Evolutionary conservation across 140 eudicot species (phyloP).

Genomic region (Stevia rebaudiana): DNA sequence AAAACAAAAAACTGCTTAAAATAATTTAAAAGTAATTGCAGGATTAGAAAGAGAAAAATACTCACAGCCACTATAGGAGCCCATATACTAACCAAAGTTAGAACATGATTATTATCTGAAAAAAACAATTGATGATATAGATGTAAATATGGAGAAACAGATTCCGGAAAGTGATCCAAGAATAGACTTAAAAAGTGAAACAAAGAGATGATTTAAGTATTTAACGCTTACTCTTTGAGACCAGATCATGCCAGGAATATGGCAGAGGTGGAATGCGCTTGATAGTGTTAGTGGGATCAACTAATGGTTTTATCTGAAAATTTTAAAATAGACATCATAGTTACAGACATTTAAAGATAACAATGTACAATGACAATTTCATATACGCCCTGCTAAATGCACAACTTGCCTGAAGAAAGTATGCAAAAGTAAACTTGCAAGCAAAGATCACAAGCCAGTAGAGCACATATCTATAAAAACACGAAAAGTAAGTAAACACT

Average conservation of each 20-base stretch:
- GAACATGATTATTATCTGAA: slow-evolving; percentile 69
- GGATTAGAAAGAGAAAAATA: slow-evolving; percentile 15
- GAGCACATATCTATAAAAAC: slow-evolving; percentile 63
- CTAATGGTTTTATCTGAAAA: slow-evolving; percentile 81
- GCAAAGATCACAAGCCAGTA: slow-evolving; percentile 90
- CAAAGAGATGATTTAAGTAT: not conserved
- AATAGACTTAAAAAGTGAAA: not conserved
- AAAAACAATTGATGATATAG: slow-evolving; percentile 7
- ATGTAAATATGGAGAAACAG: not conserved
- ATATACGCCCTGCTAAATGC: not conserved
- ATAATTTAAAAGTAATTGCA: slow-evolving; percentile 11
- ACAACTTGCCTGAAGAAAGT: slow-evolving; percentile 87
- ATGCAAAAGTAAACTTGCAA: slow-evolving; percentile 87
- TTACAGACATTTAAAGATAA: not conserved
- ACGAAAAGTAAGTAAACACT: not conserved
- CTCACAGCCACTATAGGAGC: slow-evolving; percentile 98
- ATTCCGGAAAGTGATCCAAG: not conserved
- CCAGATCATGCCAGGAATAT: slow-evolving; percentile 95
- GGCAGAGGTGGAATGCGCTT: slow-evolving; percentile 42
- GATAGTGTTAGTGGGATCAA: slow-evolving; percentile 65
- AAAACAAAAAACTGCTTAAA: not conserved
- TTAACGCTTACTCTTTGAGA: slow-evolving; percentile 61
- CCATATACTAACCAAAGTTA: slow-evolving; percentile 86
- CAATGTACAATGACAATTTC: not conserved
- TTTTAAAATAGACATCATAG: slow-evolving; percentile 16